Conservation (phyloP, 768 basidiomycete genomes). For the Naganishia antarctica region DNA sequence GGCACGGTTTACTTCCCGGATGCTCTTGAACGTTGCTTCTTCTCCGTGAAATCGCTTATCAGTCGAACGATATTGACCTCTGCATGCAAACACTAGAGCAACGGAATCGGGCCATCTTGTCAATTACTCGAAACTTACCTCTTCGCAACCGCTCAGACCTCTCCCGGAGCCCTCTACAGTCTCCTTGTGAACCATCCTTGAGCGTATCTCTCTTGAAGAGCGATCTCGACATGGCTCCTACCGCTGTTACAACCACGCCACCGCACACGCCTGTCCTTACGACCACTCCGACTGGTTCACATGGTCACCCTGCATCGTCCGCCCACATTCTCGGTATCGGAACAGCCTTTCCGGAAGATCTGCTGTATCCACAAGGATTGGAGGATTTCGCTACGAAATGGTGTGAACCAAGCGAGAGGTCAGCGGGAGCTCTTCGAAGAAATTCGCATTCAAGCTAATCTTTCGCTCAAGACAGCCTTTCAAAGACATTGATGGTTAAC, state of each 20-base stretch:
- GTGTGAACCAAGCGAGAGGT: slow-evolving; percentile 26
- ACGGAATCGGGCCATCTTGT: too few relatives aligned
- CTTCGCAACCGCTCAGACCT: too few relatives aligned
- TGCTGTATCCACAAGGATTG: slow-evolving; percentile 21
- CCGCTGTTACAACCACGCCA: not conserved
- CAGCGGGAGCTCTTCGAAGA: not conserved
- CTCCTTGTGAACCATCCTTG: too few relatives aligned
- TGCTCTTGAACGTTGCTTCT: too few relatives aligned
- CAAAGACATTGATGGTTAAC: slow-evolving; percentile 31
- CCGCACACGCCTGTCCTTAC: slow-evolving; percentile 8
- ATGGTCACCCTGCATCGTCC: not conserved
- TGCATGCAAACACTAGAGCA: too few relatives aligned
- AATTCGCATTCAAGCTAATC: not conserved
- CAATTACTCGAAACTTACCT: too few relatives aligned
- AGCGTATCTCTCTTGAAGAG: too few relatives aligned
- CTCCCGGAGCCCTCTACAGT: too few relatives aligned
- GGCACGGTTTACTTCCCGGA: too few relatives aligned
- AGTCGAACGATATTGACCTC: too few relatives aligned
- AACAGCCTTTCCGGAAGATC: slow-evolving; percentile 24
- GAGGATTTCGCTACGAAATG: slow-evolving; percentile 30
- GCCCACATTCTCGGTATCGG: slow-evolving; percentile 33
- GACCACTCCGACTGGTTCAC: not conserved
- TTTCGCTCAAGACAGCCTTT: slow-evolving; percentile 20
- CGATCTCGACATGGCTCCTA: not conserved
- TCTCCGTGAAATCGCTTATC: too few relatives aligned